phyloP scores from a whole-genome alignment of 495 filamentous ascomycete species.

The Penicillium coprophilum region DNA sequence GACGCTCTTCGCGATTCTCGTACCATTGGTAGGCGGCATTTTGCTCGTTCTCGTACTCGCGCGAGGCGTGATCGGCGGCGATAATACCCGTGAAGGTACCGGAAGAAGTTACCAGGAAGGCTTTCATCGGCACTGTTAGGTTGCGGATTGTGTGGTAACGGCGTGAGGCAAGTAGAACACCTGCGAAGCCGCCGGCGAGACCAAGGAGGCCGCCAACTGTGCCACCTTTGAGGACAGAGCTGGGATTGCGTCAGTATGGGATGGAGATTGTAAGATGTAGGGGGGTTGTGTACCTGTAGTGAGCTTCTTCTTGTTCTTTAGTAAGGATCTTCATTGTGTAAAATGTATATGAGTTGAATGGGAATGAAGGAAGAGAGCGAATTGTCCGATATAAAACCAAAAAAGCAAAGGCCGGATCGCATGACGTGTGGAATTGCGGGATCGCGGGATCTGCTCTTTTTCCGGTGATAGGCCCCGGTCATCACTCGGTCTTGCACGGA shows the following conservation, averaged over 20 bases:
- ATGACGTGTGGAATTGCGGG: slow-evolving; percentile 24
- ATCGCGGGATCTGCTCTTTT: slow-evolving; percentile 27
- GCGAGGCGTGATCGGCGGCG: slow-evolving; percentile 75
- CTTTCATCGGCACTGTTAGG: slow-evolving; percentile 83
- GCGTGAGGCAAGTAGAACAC: slow-evolving; percentile 58
- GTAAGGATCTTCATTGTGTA: slow-evolving; percentile 87
- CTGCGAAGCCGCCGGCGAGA: slow-evolving; percentile 59
- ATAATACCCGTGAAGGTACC: slow-evolving; percentile 86
- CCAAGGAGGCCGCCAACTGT: slow-evolving; percentile 66
- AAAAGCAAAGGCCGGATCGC: slow-evolving; percentile 33
- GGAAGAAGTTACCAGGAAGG: slow-evolving; percentile 82
- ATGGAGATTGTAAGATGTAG: not conserved
- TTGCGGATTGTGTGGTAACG: slow-evolving; percentile 72
- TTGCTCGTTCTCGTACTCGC: slow-evolving; percentile 66
- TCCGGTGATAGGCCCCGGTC: slow-evolving; percentile 16
- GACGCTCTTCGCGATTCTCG: slow-evolving; percentile 59
- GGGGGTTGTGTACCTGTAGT: slow-evolving; percentile 53
- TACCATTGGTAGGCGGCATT: slow-evolving; percentile 65
- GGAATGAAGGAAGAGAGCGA: slow-evolving; percentile 3
- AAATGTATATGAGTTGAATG: slow-evolving; percentile 9
- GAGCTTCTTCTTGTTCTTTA: slow-evolving; percentile 80
- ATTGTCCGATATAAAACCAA: slow-evolving; percentile 15
- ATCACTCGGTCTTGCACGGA: slow-evolving; percentile 24
- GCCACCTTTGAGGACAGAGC: slow-evolving; percentile 76
- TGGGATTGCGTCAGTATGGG: slow-evolving; percentile 33